Percentiles rank a stretch among this genome's conserved stretches.
Conservation (phyloP, 2,329 filamentous ascomycete genomes). For the Cercospora berteroae region DNA sequence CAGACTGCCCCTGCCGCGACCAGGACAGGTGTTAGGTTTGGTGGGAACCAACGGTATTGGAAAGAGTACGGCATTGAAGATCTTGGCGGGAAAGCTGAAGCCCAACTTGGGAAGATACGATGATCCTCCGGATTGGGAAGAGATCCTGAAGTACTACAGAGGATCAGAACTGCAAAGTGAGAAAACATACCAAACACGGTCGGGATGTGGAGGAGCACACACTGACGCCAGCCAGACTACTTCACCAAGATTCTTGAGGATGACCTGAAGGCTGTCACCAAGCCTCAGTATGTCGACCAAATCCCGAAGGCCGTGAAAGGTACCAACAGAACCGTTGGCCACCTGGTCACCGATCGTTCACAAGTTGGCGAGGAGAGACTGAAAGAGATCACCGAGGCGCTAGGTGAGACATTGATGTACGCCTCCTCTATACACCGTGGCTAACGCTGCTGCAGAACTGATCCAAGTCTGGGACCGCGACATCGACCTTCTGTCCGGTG, state of each 20-base stretch:
- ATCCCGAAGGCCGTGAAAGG: constrained; percentile 89
- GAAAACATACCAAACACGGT: constrained; percentile 32
- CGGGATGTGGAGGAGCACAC: constrained; percentile 20
- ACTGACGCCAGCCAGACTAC: constrained; percentile 64
- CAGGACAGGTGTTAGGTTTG: constrained; percentile 90
- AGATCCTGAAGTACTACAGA: constrained; percentile 97
- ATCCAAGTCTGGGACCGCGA: constrained; percentile 90
- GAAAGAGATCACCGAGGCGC: constrained; percentile 74
- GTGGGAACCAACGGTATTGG: constrained; percentile 99
- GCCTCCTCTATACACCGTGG: constrained; percentile 30
- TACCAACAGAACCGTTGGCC: constrained; percentile 69
- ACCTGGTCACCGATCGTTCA: constrained; percentile 71
- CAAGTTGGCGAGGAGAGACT: constrained; percentile 68
- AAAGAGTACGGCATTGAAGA: constrained; percentile 99
- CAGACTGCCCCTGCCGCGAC: constrained; percentile 89
- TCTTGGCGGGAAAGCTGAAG: constrained; percentile 97
- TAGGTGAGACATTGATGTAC: constrained; percentile 51
- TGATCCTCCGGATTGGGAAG: constrained; percentile 98
- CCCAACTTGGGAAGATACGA: constrained; percentile 93
- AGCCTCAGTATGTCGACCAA: constrained; percentile 99
- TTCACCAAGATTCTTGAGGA: constrained; percentile 98
- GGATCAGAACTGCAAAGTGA: constrained; percentile 94
- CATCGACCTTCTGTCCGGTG: constrained; percentile 85
- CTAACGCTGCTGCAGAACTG: constrained; percentile 55
- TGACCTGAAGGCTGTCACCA: constrained; percentile 94